These are phyloP conservation scores for Dalbergia cultrata DNA, from an alignment of 306 rosid genomes.

Conservation along the genomic window DNA sequence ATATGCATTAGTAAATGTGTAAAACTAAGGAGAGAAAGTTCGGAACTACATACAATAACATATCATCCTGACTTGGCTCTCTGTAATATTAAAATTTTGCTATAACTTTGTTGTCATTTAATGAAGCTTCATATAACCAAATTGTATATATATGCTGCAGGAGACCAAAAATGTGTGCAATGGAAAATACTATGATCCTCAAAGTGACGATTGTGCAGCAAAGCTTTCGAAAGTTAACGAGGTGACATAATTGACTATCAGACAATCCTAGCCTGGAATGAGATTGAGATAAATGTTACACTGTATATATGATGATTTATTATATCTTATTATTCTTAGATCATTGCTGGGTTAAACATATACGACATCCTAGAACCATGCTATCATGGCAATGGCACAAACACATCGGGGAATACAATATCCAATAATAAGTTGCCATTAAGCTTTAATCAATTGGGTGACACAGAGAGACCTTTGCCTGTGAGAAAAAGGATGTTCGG, in stretches of 20 bases:
- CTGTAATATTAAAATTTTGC: background rate
- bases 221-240: too few species aligned
- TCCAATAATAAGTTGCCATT: slow-evolving; percentile 49
- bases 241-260: too few species aligned
- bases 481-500: slow-evolving; percentile 87
- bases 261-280: background rate
- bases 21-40: background rate
- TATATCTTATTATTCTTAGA: background rate
- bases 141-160: slow-evolving; percentile 10
- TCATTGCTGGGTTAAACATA: too few species aligned
- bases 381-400: slow-evolving; percentile 55
- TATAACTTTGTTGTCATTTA: background rate
- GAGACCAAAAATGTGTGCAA: too few species aligned
- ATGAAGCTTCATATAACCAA: slow-evolving; percentile 18
- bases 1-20: background rate
- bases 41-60: background rate
- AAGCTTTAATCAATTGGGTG: slow-evolving; percentile 69
- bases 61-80: background rate
- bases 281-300: background rate
- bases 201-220: too few species aligned
- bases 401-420: slow-evolving; percentile 10
- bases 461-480: slow-evolving; percentile 67
- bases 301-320: too few species aligned
- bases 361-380: slow-evolving; percentile 64
- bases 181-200: too few species aligned